phyloP scores from a whole-genome alignment of 768 basidiomycete species.

The Tricholoma furcatifolium region DNA sequence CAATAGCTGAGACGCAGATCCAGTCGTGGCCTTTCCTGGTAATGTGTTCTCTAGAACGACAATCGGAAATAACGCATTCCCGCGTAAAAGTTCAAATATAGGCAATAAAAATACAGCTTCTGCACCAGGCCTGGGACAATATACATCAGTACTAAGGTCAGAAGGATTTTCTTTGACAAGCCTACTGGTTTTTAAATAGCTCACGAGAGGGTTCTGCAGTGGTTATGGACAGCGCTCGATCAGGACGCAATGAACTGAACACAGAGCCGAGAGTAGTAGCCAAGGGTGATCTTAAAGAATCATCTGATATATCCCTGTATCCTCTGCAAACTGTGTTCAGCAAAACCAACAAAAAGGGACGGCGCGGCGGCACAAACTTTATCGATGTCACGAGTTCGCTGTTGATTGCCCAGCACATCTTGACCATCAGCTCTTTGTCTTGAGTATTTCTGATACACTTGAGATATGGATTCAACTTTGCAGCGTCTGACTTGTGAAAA shows the following conservation, averaged over 20 bases:
- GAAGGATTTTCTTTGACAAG: background rate
- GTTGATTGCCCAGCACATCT: slow-evolving; percentile 56
- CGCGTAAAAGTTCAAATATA: slow-evolving; percentile 57
- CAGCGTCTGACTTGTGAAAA: slow-evolving; percentile 72
- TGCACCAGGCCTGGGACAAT: slow-evolving; percentile 56
- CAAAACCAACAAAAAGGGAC: background rate
- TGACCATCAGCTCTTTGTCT: slow-evolving; percentile 53
- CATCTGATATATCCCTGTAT: slow-evolving; percentile 56
- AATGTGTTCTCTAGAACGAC: slow-evolving; percentile 40
- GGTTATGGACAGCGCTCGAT: slow-evolving; percentile 48
- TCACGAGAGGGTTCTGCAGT: slow-evolving; percentile 49
- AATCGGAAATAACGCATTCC: slow-evolving; percentile 48
- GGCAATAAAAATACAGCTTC: slow-evolving; percentile 58
- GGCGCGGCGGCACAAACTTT: slow-evolving; percentile 39
- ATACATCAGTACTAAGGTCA: background rate
- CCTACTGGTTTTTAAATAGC: slow-evolving; percentile 58
- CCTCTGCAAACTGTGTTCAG: slow-evolving; percentile 32
- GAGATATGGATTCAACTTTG: slow-evolving; percentile 66
- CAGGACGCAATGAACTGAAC: slow-evolving; percentile 51
- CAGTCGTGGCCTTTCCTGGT: slow-evolving; percentile 21
- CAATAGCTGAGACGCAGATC: slow-evolving; percentile 31
- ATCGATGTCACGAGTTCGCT: slow-evolving; percentile 49
- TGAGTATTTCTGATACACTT: slow-evolving; percentile 45
- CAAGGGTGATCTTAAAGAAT: slow-evolving; percentile 47
- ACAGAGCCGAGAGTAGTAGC: slow-evolving; percentile 51